Evolutionary conservation across 1,284 basidiomycete species (phyloP), one percentile per base, ranked within the genome.

Genomic region (Farysia itapuensis): DNA sequence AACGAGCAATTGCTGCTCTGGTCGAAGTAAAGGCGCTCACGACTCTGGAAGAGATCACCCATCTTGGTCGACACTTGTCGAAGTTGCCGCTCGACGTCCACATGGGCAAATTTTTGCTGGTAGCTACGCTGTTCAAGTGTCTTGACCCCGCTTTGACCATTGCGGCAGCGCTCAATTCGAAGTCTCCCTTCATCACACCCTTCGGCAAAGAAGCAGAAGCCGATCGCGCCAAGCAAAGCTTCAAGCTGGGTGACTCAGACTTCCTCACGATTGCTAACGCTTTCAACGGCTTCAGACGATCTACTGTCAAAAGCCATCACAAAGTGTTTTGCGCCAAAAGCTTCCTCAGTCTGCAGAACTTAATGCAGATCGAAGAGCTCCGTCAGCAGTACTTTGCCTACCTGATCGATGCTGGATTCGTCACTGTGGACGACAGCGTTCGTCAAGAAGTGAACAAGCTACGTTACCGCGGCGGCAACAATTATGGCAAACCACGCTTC

Each of bases 51-150:
- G 91, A 96, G 24, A 96, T 99, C 66, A 98, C 95, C 2, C 87
- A 92, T 0, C 88, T 98, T 82, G 95, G 95, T 23, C 82, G 88
- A 9, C 81, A 96, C 23, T 81, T 99, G 34, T 90, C 89, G 79
- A 89, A 90, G 74, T 81, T 99, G 34, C 95, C 95, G 0, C 90
- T 89, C 35, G 95, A 99, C 72, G 93, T 98, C 21, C 91, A 98
- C 74, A 84, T 98, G 15, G 93, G 89, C 38, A 97, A 98, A 79
- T 90, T 98, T 76, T 80, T 98, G 16, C 81, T 98, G 21, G 84
- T 88, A 21, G 88, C 93, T 0, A 86, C 88, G 1, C 77, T 92
- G 20, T 89, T 98, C 78, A 84, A 85, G 39, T 97, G 94, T 74
- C 79, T 98, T 45, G 95, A 97, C 74, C 89, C 94, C 1, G 95